phyloP scores from a whole-genome alignment of 1,284 basidiomycete genomes.

The Microbotryum violaceum region DNA sequence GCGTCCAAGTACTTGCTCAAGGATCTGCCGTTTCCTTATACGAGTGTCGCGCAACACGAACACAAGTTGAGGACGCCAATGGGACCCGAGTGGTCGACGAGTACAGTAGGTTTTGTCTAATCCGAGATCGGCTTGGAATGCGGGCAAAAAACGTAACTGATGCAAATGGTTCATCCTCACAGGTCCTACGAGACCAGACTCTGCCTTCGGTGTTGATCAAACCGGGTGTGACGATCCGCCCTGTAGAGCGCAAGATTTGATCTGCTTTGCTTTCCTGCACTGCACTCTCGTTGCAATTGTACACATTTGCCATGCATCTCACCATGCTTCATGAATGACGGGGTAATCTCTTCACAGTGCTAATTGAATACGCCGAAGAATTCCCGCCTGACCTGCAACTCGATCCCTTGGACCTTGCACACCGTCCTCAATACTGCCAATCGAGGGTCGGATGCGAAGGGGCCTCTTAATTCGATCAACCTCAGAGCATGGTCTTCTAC shows the following conservation, averaged over 20 bases:
- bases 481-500: background rate
- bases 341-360: too few relatives aligned
- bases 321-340: too few relatives aligned
- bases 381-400: background rate
- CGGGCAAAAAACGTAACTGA: background rate
- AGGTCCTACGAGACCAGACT: constrained; percentile 45
- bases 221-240: constrained; percentile 39
- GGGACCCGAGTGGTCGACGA: constrained; percentile 88
- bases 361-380: background rate
- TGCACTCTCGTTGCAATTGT: background rate
- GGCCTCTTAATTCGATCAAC: constrained; percentile 1
- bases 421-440: background rate
- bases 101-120: constrained; percentile 73
- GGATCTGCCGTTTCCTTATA: constrained; percentile 89
- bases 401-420: background rate
- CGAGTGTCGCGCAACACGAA: constrained; percentile 81
- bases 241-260: constrained; percentile 22
- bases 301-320: too few relatives aligned
- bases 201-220: constrained; percentile 78
- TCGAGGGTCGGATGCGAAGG: constrained; percentile 2
- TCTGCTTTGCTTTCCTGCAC: background rate
- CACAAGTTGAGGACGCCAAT: constrained; percentile 69
- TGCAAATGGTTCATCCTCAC: background rate
- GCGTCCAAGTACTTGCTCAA: constrained; percentile 77
- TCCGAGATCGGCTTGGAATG: background rate